These are phyloP conservation scores for Dendrobium catenatum DNA, from an alignment of 106 monocot genomes.

Conservation along the genomic window DNA sequence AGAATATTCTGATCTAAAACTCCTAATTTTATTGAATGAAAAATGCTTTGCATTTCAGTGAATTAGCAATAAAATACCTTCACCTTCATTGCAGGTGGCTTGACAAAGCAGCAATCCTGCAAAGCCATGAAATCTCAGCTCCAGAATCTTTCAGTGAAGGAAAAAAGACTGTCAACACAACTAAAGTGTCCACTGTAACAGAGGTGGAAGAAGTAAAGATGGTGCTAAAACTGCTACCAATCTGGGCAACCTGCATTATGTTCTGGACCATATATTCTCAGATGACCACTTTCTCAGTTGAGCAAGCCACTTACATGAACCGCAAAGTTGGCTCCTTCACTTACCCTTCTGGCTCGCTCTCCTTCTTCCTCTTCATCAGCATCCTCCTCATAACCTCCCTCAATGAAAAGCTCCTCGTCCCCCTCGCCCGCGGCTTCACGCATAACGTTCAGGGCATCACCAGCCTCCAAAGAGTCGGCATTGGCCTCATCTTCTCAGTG, in stretches of 20 bases:
- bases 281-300: conserved; percentile 91
- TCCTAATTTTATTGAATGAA: too few species aligned
- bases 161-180: background rate
- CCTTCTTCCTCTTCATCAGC: conserved; percentile 74
- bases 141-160: background rate
- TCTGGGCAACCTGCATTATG: conserved; percentile 89
- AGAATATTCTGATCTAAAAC: too few species aligned
- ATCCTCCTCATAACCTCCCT: conserved; percentile 78
- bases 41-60: too few species aligned
- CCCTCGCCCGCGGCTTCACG: conserved; percentile 47
- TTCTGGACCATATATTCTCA: conserved; percentile 98
- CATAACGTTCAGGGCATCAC: conserved; percentile 50
- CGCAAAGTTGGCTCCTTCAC: conserved; percentile 41
- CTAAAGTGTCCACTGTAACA: conserved; percentile 18
- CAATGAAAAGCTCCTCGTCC: conserved; percentile 73
- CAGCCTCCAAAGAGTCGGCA: conserved; percentile 62
- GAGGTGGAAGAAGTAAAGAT: conserved; percentile 89
- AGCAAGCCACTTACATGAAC: conserved; percentile 87
- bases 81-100: conserved; percentile 32
- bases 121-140: background rate
- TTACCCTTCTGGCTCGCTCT: conserved; percentile 69
- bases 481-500: conserved; percentile 58
- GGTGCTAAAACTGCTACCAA: conserved; percentile 70
- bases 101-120: conserved; percentile 48
- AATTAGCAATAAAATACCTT: background rate